Evolutionary conservation across 2,329 filamentous ascomycete species (phyloP).

Genomic region (Leptodontidium sp.): DNA sequence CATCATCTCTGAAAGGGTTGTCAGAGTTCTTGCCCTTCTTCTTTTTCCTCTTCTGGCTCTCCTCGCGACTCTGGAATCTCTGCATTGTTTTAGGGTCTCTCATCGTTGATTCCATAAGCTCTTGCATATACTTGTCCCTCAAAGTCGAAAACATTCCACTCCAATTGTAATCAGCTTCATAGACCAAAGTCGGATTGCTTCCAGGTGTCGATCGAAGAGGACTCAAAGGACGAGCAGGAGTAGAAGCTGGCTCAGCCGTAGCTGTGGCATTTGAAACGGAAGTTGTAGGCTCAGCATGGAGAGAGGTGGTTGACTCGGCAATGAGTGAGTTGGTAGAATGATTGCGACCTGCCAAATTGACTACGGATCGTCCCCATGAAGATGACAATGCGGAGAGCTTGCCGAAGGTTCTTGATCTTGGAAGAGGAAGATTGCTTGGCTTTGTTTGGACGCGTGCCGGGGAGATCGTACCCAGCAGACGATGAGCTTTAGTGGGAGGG

Average conservation of each 20-base stretch:
- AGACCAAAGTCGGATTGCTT: not conserved
- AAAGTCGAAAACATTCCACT: constrained; percentile 6
- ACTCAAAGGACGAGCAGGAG: not conserved
- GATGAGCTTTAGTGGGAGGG: constrained; percentile 20
- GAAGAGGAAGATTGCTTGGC: constrained; percentile 7
- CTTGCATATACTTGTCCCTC: not conserved
- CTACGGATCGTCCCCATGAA: constrained; percentile 49
- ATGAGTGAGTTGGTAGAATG: constrained; percentile 20
- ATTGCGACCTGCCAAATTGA: constrained; percentile 26
- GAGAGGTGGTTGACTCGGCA: constrained; percentile 5
- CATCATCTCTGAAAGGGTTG: not conserved
- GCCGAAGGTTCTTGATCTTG: constrained; percentile 43
- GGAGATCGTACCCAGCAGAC: constrained; percentile 33
- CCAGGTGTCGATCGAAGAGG: not conserved
- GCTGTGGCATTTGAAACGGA: constrained; percentile 29
- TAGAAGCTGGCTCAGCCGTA: constrained; percentile 31
- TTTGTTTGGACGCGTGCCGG: constrained; percentile 22
- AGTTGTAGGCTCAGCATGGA: constrained; percentile 28
- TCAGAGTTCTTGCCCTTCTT: not conserved
- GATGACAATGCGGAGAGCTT: constrained; percentile 56
- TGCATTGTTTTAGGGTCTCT: not conserved
- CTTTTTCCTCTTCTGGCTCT: constrained; percentile 10
- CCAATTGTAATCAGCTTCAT: constrained; percentile 1
- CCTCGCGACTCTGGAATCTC: constrained; percentile 13
- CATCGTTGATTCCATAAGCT: constrained; percentile 37